Evolutionary conservation across 345 rosid genomes (phyloP).

Genomic region (Pugionium dolabratum): DNA sequence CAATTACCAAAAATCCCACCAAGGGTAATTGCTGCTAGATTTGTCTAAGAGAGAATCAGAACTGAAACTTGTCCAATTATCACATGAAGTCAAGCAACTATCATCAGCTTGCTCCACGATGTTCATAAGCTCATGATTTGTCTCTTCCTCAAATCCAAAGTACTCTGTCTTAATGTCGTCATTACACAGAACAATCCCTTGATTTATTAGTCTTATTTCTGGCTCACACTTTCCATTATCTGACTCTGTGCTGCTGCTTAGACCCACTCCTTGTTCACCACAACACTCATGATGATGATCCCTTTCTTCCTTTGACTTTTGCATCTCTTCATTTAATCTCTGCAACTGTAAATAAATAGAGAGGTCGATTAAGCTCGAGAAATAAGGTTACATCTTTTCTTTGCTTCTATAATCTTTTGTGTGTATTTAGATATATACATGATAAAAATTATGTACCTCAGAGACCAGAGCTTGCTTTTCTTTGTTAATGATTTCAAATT

Average conservation of each 20-base stretch:
- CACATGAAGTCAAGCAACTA: constrained; percentile 46
- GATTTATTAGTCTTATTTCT: constrained; percentile 33
- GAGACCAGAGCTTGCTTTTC: constrained; percentile 57
- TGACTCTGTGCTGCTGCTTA: constrained; percentile 39
- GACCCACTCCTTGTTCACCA: constrained; percentile 31
- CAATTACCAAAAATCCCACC: constrained; percentile 64
- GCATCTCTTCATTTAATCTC: constrained; percentile 47
- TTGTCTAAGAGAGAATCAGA: constrained; percentile 51
- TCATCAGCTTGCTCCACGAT: constrained; percentile 45
- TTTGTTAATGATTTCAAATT: constrained; percentile 56
- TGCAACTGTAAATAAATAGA: constrained; percentile 49
- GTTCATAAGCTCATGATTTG: constrained; percentile 34
- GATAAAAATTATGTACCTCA: constrained; percentile 48
- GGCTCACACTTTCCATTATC: constrained; percentile 42
- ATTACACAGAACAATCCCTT: constrained; percentile 26
- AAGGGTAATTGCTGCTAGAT: constrained; percentile 42
- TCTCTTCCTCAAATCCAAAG: constrained; percentile 39
- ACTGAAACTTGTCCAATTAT: constrained; percentile 46
- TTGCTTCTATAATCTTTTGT: not conserved
- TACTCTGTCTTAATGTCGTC: constrained; percentile 32
- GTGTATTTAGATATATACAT: constrained; percentile 3
- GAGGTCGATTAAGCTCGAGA: too few relatives aligned
- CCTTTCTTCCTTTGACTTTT: constrained; percentile 31
- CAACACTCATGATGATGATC: constrained; percentile 19
- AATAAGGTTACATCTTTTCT: not conserved